A percentile compares a stretch with the other conserved stretches of the same genome.
Evolutionary conservation across 2,329 filamentous ascomycete genomes (phyloP).

Genomic region (Penicillium sp.): DNA sequence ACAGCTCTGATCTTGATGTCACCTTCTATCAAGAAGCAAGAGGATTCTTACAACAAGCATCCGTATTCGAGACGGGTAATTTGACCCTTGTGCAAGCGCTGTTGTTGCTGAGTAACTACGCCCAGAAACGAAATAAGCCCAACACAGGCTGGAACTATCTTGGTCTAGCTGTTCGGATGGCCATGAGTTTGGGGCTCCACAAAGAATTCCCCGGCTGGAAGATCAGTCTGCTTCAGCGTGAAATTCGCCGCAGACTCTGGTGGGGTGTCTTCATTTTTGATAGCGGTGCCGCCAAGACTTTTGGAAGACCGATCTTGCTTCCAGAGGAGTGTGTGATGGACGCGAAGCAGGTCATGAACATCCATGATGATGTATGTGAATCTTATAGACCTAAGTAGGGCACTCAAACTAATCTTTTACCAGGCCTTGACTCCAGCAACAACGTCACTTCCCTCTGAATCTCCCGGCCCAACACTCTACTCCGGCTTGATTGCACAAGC

Average conservation of each 20-base stretch:
- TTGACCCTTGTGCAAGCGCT: slow-evolving; percentile 51
- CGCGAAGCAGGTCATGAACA: slow-evolving; percentile 45
- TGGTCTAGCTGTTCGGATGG: slow-evolving; percentile 51
- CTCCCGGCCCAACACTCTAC: slow-evolving; percentile 44
- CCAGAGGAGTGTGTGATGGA: slow-evolving; percentile 48
- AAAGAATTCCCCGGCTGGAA: slow-evolving; percentile 52
- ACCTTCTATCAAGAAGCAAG: slow-evolving; percentile 51
- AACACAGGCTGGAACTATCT: slow-evolving; percentile 53
- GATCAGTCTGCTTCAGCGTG: slow-evolving; percentile 44
- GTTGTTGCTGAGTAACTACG: slow-evolving; percentile 50
- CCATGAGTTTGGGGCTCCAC: slow-evolving; percentile 52
- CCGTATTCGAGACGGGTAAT: slow-evolving; percentile 51
- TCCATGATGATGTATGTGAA: slow-evolving; percentile 40
- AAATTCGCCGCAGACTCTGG: slow-evolving; percentile 44
- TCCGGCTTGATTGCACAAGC: slow-evolving; percentile 45
- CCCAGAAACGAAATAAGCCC: slow-evolving; percentile 53
- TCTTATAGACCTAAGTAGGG: not conserved
- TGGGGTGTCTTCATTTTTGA: slow-evolving; percentile 50
- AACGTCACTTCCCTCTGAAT: slow-evolving; percentile 37
- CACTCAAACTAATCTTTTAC: not conserved
- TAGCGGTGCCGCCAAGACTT: slow-evolving; percentile 53
- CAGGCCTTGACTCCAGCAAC: slow-evolving; percentile 40
- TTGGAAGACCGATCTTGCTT: slow-evolving; percentile 49
- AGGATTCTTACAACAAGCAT: slow-evolving; percentile 46
- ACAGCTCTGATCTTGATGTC: slow-evolving; percentile 45